These are phyloP conservation scores for Grosmannia huntii DNA, from an alignment of 2,329 filamentous ascomycete genomes.

Conservation along the genomic window DNA sequence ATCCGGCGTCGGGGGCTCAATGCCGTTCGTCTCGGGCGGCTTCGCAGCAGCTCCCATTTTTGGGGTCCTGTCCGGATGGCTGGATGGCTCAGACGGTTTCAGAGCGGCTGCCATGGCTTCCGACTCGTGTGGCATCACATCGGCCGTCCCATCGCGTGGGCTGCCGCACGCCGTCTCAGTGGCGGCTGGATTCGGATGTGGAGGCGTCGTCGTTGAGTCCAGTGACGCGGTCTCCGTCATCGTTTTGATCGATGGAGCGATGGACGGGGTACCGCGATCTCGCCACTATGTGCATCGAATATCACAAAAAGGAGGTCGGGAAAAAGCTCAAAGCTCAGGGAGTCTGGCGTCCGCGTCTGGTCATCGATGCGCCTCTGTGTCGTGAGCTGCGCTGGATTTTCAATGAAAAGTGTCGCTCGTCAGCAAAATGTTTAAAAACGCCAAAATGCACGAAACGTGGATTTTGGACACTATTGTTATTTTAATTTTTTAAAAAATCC, in stretches of 20 bases:
- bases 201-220: constrained; percentile 25
- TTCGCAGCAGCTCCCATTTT: not conserved
- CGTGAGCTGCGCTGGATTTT: constrained; percentile 32
- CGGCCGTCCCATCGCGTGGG: constrained; percentile 1
- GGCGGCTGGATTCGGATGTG: constrained; percentile 17
- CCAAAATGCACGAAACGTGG: constrained; percentile 8
- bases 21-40: not conserved
- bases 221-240: constrained; percentile 50
- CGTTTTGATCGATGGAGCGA: constrained; percentile 30
- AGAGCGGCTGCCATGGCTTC: constrained; percentile 4
- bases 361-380: constrained; percentile 39
- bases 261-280: constrained; percentile 37
- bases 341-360: constrained; percentile 36
- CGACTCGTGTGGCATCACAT: constrained; percentile 1
- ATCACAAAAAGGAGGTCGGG: constrained; percentile 42
- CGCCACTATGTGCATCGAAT: constrained; percentile 46
- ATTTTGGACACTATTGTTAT: constrained; percentile 2
- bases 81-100: constrained; percentile 7
- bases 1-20: not conserved
- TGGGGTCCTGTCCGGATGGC: not conserved
- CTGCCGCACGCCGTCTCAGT: constrained; percentile 2
- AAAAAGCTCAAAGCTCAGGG: constrained; percentile 30
- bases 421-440: constrained; percentile 36
- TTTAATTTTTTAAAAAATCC: constrained; percentile 2
- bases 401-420: constrained; percentile 27